phyloP scores from a whole-genome alignment of 2,329 filamentous ascomycete genomes.

The Epichloe gansuensis region DNA sequence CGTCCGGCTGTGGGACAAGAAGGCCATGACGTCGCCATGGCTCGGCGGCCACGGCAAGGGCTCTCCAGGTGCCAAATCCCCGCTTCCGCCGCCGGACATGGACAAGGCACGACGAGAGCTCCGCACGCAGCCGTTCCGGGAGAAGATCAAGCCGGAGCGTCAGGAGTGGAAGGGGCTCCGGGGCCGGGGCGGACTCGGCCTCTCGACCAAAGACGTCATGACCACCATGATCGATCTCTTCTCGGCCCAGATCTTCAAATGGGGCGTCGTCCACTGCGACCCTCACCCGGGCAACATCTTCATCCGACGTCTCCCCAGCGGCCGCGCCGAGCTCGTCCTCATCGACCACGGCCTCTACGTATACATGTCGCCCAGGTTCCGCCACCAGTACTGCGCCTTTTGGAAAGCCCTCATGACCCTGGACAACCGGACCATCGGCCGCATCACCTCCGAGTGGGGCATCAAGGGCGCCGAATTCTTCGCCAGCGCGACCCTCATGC shows the following conservation, averaged over 20 bases:
- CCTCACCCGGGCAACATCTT: constrained; percentile 97
- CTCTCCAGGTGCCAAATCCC: constrained; percentile 62
- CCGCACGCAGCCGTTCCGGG: constrained; percentile 38
- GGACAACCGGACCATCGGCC: constrained; percentile 66
- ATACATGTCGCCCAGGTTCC: constrained; percentile 71
- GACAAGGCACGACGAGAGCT: constrained; percentile 31
- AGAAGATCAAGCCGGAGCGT: constrained; percentile 66
- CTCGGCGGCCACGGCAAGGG: constrained; percentile 61
- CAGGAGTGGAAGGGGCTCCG: constrained; percentile 62
- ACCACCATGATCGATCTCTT: constrained; percentile 93
- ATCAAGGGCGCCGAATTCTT: constrained; percentile 84
- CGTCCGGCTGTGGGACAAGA: constrained; percentile 82
- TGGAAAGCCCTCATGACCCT: constrained; percentile 93
- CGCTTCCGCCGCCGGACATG: constrained; percentile 41
- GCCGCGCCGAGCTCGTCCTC: constrained; percentile 79
- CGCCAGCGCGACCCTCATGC: constrained; percentile 77
- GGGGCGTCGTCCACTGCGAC: constrained; percentile 91
- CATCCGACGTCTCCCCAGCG: constrained; percentile 69
- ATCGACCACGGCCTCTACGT: constrained; percentile 98
- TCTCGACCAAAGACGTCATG: constrained; percentile 81
- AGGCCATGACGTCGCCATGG: constrained; percentile 66
- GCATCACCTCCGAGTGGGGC: constrained; percentile 71
- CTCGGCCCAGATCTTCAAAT: constrained; percentile 95
- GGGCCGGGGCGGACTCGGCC: constrained; percentile 67
- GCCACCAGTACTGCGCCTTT: constrained; percentile 75